These are phyloP conservation scores for Botrytis tulipae DNA, from an alignment of 2,329 filamentous ascomycete genomes.

Conservation along the genomic window DNA sequence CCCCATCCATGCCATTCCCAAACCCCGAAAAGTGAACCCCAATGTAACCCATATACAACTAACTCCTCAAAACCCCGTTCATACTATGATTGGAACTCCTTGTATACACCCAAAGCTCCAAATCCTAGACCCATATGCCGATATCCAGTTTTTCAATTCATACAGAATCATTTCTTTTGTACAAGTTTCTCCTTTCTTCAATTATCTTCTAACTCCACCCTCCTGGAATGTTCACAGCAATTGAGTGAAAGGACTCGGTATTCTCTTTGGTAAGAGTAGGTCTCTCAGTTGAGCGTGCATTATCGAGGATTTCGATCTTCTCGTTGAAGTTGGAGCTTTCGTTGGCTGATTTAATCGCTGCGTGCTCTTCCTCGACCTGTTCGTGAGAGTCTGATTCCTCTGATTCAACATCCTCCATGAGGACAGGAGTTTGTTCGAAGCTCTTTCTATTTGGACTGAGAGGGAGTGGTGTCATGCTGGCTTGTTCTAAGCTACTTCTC, in stretches of 20 bases:
- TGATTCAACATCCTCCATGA: constrained; percentile 18
- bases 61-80: not conserved
- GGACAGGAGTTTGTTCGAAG: constrained; percentile 12
- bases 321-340: not conserved
- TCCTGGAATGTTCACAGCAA: not conserved
- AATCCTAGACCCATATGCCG: not conserved
- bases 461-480: not conserved
- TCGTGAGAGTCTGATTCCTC: constrained; percentile 16
- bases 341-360: not conserved
- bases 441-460: constrained; percentile 1
- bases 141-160: not conserved
- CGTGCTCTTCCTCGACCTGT: constrained; percentile 8
- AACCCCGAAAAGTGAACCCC: not conserved
- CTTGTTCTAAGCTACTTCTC: constrained; percentile 12
- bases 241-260: not conserved
- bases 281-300: not conserved
- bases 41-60: not conserved
- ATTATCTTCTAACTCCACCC: constrained; percentile 2
- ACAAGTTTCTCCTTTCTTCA: not conserved
- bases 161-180: not conserved
- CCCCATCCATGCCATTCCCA: not conserved
- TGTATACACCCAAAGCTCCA: not conserved
- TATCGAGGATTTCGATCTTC: not conserved
- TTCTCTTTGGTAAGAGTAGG: not conserved
- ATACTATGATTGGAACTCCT: not conserved